A percentile compares a stretch with the other conserved stretches of the same genome.
Conservation (phyloP, 805 yeast species). For the Wickerhamomyces xylosicus region DNA sequence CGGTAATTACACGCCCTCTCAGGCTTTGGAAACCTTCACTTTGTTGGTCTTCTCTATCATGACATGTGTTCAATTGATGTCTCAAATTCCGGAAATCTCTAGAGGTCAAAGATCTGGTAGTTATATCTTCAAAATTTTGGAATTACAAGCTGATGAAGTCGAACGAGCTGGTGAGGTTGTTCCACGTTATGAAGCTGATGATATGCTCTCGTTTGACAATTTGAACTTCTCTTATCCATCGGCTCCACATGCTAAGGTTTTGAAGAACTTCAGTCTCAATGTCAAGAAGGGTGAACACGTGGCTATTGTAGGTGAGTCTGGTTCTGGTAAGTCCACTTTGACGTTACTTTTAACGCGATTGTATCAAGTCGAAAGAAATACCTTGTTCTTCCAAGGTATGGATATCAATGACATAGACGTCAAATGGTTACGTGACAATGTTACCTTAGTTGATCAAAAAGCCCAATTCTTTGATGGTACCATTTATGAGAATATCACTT, state of each 20-base stretch:
- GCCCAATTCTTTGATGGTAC: constrained; percentile 68
- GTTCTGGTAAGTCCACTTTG: constrained; percentile 85
- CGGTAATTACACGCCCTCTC: constrained; percentile 42
- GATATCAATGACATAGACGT: constrained; percentile 38
- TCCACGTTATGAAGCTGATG: constrained; percentile 15
- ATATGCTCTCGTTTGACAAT: constrained; percentile 29
- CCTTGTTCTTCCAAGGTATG: constrained; percentile 33
- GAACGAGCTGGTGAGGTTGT: constrained; percentile 28
- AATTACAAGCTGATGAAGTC: constrained; percentile 21
- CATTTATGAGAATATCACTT: constrained; percentile 57
- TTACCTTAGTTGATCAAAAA: constrained; percentile 69
- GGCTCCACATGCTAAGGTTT: constrained; percentile 20
- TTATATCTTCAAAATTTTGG: constrained; percentile 33
- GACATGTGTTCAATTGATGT: constrained; percentile 47
- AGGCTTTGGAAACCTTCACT: constrained; percentile 59
- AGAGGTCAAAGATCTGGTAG: constrained; percentile 72
- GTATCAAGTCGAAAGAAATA: constrained; percentile 29
- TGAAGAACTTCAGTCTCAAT: constrained; percentile 31
- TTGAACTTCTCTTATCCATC: constrained; percentile 42
- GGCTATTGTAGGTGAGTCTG: constrained; percentile 79
- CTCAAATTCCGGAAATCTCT: constrained; percentile 67
- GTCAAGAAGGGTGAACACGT: constrained; percentile 39
- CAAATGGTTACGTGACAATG: constrained; percentile 35
- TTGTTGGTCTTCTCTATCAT: constrained; percentile 65
- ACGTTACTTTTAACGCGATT: constrained; percentile 45